Evolutionary conservation across 768 basidiomycete species (phyloP).

Genomic region (Gautieria morchelliformis): DNA sequence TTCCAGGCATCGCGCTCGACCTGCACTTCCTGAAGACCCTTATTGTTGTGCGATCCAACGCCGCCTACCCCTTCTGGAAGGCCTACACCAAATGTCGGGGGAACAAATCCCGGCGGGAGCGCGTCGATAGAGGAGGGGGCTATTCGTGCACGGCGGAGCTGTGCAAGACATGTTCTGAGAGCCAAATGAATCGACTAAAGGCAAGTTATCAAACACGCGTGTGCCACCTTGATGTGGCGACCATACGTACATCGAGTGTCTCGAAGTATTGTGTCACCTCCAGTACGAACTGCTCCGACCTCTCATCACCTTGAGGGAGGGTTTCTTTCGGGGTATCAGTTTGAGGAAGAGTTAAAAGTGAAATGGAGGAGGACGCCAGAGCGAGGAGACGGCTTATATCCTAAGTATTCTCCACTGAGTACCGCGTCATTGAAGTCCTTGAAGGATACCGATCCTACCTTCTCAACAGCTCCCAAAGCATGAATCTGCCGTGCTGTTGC

Average conservation of each 20-base stretch:
- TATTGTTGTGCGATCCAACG: constrained; percentile 21
- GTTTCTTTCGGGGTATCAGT: constrained; percentile 60
- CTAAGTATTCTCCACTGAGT: constrained; percentile 25
- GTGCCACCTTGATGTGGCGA: neutral
- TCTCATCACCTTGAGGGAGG: constrained; percentile 72
- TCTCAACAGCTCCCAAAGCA: constrained; percentile 72
- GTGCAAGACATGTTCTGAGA: constrained; percentile 70
- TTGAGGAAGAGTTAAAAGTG: constrained; percentile 73
- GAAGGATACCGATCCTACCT: constrained; percentile 31
- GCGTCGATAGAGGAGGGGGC: constrained; percentile 85
- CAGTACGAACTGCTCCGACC: constrained; percentile 76
- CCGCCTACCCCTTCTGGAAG: constrained; percentile 34
- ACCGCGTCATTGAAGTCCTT: no score
- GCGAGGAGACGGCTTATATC: constrained; percentile 70
- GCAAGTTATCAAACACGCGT: constrained; percentile 1
- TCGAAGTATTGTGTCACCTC: constrained; percentile 84
- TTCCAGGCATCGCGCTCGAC: constrained; percentile 72
- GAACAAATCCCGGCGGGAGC: constrained; percentile 61
- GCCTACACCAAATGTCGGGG: constrained; percentile 71
- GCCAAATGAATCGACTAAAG: constrained; percentile 63
- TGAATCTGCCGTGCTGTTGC: constrained; percentile 75
- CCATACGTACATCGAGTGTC: constrained; percentile 54
- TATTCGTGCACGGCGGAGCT: constrained; percentile 73
- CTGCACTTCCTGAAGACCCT: constrained; percentile 70
- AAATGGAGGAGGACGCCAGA: constrained; percentile 69